These are phyloP conservation scores for Camelina laxa DNA, from an alignment of 345 rosid genomes.

Conservation along the genomic window DNA sequence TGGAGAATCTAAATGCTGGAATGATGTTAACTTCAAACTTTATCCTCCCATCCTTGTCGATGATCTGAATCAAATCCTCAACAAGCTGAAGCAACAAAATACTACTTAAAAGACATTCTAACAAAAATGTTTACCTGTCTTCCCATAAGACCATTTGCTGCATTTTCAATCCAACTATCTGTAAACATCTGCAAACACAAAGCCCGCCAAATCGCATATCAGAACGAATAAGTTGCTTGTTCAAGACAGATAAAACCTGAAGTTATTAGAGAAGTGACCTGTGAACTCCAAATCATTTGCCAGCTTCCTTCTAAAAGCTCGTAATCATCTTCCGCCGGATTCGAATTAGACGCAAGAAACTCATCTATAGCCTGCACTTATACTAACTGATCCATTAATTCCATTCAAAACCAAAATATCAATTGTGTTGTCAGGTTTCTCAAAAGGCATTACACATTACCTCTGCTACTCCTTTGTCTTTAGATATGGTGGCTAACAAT, in stretches of 20 bases:
- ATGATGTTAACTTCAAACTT: constrained; percentile 74
- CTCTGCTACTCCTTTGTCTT: constrained; percentile 58
- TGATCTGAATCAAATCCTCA: constrained; percentile 51
- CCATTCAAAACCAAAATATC: constrained; percentile 1
- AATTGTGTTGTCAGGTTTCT: neutral
- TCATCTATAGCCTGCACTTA: constrained; percentile 69
- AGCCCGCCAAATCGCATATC: neutral
- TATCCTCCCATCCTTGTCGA: constrained; percentile 60
- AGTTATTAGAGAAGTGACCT: constrained; percentile 50
- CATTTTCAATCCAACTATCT: constrained; percentile 96
- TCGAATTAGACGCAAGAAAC: constrained; percentile 52
- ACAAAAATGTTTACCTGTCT: constrained; percentile 57
- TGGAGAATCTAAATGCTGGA: constrained; percentile 83
- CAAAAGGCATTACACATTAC: constrained; percentile 47
- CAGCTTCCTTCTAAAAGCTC: constrained; percentile 82
- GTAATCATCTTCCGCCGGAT: constrained; percentile 46
- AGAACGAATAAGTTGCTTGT: neutral
- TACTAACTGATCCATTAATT: constrained; percentile 23
- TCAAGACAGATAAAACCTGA: neutral
- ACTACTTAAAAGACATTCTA: neutral
- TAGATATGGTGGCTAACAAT: constrained; percentile 70
- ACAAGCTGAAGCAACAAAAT: constrained; percentile 6
- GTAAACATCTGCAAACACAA: constrained; percentile 66
- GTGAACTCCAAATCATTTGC: constrained; percentile 99
- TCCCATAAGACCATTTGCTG: constrained; percentile 96